Evolutionary conservation across 1,284 basidiomycete genomes (phyloP), one percentile per base, ranked within the genome.

Genomic region (Trichosporon faecale): DNA sequence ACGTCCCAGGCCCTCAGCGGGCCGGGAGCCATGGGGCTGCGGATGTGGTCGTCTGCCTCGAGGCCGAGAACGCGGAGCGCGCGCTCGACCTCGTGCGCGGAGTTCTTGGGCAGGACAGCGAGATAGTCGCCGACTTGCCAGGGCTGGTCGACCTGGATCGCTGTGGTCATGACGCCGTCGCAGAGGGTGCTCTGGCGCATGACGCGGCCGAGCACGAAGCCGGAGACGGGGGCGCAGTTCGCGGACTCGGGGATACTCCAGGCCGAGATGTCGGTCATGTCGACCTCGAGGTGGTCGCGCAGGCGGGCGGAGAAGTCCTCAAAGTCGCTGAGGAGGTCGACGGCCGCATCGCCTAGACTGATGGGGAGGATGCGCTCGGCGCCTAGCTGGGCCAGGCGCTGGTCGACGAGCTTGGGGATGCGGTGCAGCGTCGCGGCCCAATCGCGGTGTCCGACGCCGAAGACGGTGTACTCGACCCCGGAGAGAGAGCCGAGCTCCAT

Each of bases 361-460:
- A 65, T 18, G 8, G 40, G 27, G 27, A 65, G 64, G 3, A 88
- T 77, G 12, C 85, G 78, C 65, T 77, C 79, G 16, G 76, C 86
- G 2, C 86, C 86, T 31, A 77, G 78, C 65, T 80, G 74, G 49
- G 79, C 83, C 6, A 88, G 72, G 16, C 78, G 70, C 4, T 79
- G 75, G 75, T 87, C 86, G 69, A 85, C 79, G 1, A 85, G 72
- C 55, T 55, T 83, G 5, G 87, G 87, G 23, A 88, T 85, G 21
- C 82, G 80, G 76, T 87, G 87, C 76, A 84, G 87, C 3, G 87
- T 87, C 35, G 80, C 76, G 21, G 82, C 82, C 87, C 87, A 88
- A 73, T 87, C 87, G 65, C 81, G 83, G 76, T 87, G 86, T 12
- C 87, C 87, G 68, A 85, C 86, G 1, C 87, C 87, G 68, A 88